A percentile compares a stretch with the other conserved stretches of the same genome.
phyloP scores from a whole-genome alignment of 345 rosid genomes.

The Citrus inodora region DNA sequence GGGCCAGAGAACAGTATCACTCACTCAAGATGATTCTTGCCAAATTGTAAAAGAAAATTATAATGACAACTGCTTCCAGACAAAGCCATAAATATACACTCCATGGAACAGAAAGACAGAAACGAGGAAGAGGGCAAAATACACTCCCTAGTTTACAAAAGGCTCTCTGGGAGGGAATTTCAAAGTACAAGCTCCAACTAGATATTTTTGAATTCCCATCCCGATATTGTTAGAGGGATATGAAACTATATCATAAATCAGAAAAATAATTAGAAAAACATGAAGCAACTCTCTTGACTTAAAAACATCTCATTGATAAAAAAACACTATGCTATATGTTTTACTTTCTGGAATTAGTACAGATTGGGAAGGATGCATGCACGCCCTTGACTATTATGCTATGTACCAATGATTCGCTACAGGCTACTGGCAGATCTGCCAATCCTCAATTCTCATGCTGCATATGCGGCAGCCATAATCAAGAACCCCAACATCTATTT shows the following conservation, averaged over 20 bases:
- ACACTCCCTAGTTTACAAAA: slow-evolving; percentile 9
- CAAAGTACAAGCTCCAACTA: not conserved
- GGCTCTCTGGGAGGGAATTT: not conserved
- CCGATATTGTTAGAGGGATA: not conserved
- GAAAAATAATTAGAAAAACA: slow-evolving; percentile 19
- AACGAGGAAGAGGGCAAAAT: not conserved
- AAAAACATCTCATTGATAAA: slow-evolving; percentile 38
- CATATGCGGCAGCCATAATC: slow-evolving; percentile 30
- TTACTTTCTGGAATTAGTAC: slow-evolving; percentile 48
- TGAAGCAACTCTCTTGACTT: slow-evolving; percentile 30
- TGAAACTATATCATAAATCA: slow-evolving; percentile 8
- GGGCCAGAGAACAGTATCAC: not conserved
- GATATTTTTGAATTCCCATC: not conserved
- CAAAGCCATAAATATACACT: slow-evolving; percentile 14
- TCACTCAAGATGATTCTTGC: not conserved
- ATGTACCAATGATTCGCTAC: slow-evolving; percentile 21
- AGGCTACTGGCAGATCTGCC: slow-evolving; percentile 30
- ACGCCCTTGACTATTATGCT: slow-evolving; percentile 22
- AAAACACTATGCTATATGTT: slow-evolving; percentile 51
- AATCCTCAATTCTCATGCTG: slow-evolving; percentile 25
- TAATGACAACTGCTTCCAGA: slow-evolving; percentile 16
- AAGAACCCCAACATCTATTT: slow-evolving; percentile 15
- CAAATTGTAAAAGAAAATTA: not conserved
- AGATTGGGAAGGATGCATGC: slow-evolving; percentile 28
- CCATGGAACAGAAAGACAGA: not conserved